These are phyloP conservation scores for Candida ortonii DNA, from an alignment of 805 yeast species.

Conservation along the genomic window DNA sequence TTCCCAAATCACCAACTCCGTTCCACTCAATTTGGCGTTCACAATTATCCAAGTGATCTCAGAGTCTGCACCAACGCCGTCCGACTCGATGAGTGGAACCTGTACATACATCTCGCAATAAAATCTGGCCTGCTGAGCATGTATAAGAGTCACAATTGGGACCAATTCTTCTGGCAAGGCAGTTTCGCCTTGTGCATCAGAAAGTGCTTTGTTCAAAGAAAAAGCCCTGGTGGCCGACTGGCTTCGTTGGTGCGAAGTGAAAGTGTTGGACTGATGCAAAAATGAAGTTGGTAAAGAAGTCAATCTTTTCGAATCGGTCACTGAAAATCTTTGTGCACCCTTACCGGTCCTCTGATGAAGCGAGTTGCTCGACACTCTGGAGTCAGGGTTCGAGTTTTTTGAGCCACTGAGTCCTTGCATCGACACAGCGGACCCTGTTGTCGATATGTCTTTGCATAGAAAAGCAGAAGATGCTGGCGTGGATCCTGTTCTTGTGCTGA, in stretches of 20 bases:
- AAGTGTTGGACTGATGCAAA: slow-evolving; percentile 25
- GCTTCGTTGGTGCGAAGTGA: slow-evolving; percentile 14
- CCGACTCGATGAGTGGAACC: slow-evolving; percentile 21
- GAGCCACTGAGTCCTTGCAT: background rate
- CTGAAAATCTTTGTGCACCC: slow-evolving; percentile 6
- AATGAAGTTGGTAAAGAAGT: slow-evolving; percentile 33
- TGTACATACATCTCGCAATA: slow-evolving; percentile 43
- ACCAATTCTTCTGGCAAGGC: slow-evolving; percentile 59
- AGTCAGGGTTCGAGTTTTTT: slow-evolving; percentile 2
- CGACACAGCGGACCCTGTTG: background rate
- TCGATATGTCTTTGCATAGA: too few species aligned
- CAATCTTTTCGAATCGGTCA: slow-evolving; percentile 21
- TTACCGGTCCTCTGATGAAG: slow-evolving; percentile 4
- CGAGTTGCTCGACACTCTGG: too few species aligned
- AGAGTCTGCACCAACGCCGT: slow-evolving; percentile 2
- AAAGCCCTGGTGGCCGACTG: slow-evolving; percentile 17
- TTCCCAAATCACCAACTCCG: slow-evolving; percentile 51
- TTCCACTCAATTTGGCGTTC: slow-evolving; percentile 42
- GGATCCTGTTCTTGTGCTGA: too few species aligned
- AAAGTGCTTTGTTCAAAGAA: slow-evolving; percentile 15
- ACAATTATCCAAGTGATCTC: slow-evolving; percentile 24
- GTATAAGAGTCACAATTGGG: slow-evolving; percentile 68
- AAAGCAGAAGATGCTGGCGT: too few species aligned
- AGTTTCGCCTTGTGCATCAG: slow-evolving; percentile 16
- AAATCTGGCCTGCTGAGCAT: slow-evolving; percentile 65